Evolutionary conservation across 768 basidiomycete genomes (phyloP).

Genomic region (Boletus insuetus): DNA sequence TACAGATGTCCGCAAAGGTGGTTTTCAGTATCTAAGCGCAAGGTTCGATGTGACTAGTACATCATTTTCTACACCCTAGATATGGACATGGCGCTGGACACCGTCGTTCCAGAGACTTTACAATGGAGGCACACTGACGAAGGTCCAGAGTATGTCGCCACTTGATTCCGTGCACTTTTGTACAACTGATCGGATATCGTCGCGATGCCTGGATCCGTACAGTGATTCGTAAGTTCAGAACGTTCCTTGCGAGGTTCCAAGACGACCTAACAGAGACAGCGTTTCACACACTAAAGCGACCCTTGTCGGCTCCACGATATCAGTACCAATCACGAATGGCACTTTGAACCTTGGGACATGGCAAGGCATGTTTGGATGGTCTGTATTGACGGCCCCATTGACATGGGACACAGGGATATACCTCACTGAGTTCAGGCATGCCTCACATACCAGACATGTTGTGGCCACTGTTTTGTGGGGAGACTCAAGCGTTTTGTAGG

Average conservation of each 20-base stretch:
- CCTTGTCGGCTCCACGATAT: conserved; percentile 77
- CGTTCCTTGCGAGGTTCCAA: background rate
- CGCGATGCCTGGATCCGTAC: conserved; percentile 7
- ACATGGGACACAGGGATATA: conserved; percentile 60
- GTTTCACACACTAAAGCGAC: conserved; percentile 91
- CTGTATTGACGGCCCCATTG: background rate
- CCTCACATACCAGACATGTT: conserved; percentile 60
- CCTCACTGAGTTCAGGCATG: conserved; percentile 78
- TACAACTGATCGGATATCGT: background rate
- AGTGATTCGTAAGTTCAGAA: conserved; percentile 68
- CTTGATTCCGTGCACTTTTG: background rate
- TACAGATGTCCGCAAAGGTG: conserved; percentile 45
- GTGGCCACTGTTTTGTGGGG: conserved; percentile 82
- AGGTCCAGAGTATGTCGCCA: conserved; percentile 70
- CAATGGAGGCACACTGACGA: conserved; percentile 88
- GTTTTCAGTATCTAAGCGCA: conserved; percentile 2
- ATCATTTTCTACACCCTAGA: conserved; percentile 48
- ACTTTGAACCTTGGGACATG: conserved; percentile 83
- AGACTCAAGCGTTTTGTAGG: background rate
- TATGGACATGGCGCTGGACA: conserved; percentile 94
- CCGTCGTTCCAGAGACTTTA: conserved; percentile 79
- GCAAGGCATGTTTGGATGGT: conserved; percentile 60
- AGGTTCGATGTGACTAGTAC: conserved; percentile 25
- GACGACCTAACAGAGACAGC: conserved; percentile 34
- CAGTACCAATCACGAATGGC: conserved; percentile 80